These are phyloP conservation scores for Diaporthe eres DNA, from an alignment of 2,329 filamentous ascomycete species.

Conservation along the genomic window DNA sequence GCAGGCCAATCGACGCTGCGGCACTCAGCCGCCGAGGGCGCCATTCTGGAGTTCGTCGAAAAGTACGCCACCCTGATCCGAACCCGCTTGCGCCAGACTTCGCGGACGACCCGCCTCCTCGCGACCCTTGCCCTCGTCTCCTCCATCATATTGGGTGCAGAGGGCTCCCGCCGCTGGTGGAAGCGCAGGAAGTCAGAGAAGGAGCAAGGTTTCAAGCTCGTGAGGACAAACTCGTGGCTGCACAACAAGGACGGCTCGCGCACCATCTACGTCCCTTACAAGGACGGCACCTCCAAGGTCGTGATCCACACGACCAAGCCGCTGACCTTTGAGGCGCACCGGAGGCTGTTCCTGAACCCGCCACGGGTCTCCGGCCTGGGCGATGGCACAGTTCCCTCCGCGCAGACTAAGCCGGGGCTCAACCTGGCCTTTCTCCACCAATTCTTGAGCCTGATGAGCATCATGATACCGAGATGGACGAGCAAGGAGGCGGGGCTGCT, in stretches of 20 bases:
- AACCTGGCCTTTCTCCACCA: constrained; percentile 98
- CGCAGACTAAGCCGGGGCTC: constrained; percentile 92
- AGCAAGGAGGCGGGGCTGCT: constrained; percentile 96
- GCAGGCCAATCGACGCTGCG: constrained; percentile 89
- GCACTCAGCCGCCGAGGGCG: constrained; percentile 74
- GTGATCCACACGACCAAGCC: constrained; percentile 91
- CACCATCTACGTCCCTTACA: constrained; percentile 95
- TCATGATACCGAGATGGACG: constrained; percentile 96
- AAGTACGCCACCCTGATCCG: constrained; percentile 70
- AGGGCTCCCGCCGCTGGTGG: constrained; percentile 86
- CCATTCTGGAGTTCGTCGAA: constrained; percentile 74
- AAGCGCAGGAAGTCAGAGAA: constrained; percentile 80
- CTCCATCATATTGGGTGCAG: constrained; percentile 83
- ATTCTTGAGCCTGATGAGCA: constrained; percentile 94
- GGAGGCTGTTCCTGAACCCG: constrained; percentile 91
- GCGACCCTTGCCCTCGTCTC: constrained; percentile 82
- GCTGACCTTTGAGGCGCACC: constrained; percentile 96
- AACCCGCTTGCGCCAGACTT: constrained; percentile 72
- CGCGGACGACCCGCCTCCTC: constrained; percentile 79
- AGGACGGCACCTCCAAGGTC: constrained; percentile 89
- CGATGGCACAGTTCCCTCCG: constrained; percentile 83
- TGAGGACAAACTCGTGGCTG: constrained; percentile 93
- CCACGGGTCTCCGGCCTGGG: constrained; percentile 84
- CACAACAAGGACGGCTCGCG: constrained; percentile 94
- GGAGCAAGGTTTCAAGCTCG: constrained; percentile 84